Percentiles rank a stretch among this genome's conserved stretches.
These are phyloP conservation scores for Talaromyces pinophilus DNA, from an alignment of 2,329 filamentous ascomycete genomes.

Conservation along the genomic window DNA sequence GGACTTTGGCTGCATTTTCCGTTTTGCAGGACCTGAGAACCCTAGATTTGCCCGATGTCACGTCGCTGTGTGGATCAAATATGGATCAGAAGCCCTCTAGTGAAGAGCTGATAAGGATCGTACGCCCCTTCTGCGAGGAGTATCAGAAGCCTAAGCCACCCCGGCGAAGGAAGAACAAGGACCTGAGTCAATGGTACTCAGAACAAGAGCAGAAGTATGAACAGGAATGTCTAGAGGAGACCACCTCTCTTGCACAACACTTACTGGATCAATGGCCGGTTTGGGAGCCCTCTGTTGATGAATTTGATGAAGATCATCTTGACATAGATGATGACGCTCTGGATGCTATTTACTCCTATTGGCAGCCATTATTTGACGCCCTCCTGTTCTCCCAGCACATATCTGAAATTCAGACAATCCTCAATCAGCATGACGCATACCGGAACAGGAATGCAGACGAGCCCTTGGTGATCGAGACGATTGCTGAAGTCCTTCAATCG, in stretches of 20 bases:
- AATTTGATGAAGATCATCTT: constrained; percentile 27
- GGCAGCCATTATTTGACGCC: constrained; percentile 5
- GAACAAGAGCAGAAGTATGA: constrained; percentile 37
- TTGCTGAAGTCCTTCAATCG: neutral
- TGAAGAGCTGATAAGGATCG: neutral
- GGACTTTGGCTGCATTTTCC: constrained; percentile 49
- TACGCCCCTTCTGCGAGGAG: constrained; percentile 9
- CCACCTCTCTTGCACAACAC: constrained; percentile 42
- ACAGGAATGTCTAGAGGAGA: constrained; percentile 32
- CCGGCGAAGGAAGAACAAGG: constrained; percentile 32
- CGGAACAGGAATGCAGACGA: neutral
- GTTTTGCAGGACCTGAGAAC: constrained; percentile 32
- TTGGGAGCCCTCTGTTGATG: constrained; percentile 33
- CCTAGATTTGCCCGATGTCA: neutral
- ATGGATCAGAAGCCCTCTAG: neutral
- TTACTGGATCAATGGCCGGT: constrained; percentile 53
- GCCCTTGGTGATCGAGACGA: neutral
- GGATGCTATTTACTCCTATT: constrained; percentile 1
- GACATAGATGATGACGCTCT: constrained; percentile 28
- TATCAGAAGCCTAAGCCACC: constrained; percentile 34
- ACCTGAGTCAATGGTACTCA: neutral
- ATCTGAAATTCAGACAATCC: constrained; percentile 6
- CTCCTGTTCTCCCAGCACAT: constrained; percentile 4
- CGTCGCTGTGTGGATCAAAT: constrained; percentile 11
- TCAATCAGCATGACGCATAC: neutral